phyloP scores from a whole-genome alignment of 2,329 filamentous ascomycete genomes.

The Graphiopsis chlorocephala region DNA sequence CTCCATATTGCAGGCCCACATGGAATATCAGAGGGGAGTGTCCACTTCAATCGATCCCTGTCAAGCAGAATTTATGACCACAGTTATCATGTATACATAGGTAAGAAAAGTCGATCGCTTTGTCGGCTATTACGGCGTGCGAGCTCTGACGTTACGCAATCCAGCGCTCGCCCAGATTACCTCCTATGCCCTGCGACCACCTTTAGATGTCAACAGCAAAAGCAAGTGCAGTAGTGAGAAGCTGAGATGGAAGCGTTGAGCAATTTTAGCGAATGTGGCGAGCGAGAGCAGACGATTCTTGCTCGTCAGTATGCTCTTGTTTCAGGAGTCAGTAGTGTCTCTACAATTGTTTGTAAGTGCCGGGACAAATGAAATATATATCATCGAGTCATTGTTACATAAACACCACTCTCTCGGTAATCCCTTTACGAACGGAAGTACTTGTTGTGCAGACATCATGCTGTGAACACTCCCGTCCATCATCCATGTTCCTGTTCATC shows the following conservation, averaged over 20 bases:
- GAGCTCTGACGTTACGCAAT: not conserved
- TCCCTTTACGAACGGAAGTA: not conserved
- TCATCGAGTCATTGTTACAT: not conserved
- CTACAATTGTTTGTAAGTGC: not conserved
- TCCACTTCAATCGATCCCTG: not conserved
- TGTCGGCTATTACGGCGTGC: not conserved
- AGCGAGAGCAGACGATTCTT: not conserved
- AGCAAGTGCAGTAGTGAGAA: not conserved
- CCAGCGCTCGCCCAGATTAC: not conserved
- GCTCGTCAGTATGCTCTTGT: too few relatives aligned
- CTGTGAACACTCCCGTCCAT: too few relatives aligned
- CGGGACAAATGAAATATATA: not conserved
- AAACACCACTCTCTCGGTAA: not conserved
- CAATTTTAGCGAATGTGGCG: not conserved
- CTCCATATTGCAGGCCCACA: not conserved
- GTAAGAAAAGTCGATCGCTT: not conserved
- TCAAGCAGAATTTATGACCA: not conserved
- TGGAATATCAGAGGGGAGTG: not conserved
- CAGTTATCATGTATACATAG: not conserved
- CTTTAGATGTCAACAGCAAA: not conserved
- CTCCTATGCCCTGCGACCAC: not conserved
- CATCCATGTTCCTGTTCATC: not conserved
- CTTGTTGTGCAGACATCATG: not conserved
- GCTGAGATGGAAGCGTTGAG: not conserved
- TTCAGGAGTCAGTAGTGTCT: not conserved